Percentiles rank a stretch among this genome's conserved stretches.
phyloP scores from a whole-genome alignment of 208 protist species.

The Spongospora subterranea region DNA sequence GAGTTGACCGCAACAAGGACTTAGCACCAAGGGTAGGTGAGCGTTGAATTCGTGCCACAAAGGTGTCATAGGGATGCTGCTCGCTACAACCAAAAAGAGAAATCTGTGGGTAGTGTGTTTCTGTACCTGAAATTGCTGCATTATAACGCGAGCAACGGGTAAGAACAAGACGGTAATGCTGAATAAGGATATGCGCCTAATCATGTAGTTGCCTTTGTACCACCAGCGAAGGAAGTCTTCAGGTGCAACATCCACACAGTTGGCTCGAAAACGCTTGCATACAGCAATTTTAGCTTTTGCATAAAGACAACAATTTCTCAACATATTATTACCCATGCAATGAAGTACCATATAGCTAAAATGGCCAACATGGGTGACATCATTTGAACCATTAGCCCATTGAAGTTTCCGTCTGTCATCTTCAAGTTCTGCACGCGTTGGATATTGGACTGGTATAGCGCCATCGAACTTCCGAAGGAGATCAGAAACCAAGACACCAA shows the following conservation, averaged over 20 bases:
- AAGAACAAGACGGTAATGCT: constrained; percentile 2
- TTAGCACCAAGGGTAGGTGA: neutral
- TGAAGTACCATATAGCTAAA: neutral
- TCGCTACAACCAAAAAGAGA: no score
- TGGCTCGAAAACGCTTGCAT: constrained; percentile 6
- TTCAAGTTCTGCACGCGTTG: neutral
- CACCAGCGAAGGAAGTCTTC: constrained; percentile 47
- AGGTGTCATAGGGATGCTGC: no score
- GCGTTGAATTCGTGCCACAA: no score
- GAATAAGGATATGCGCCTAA: constrained; percentile 23
- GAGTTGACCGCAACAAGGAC: neutral
- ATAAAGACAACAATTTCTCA: neutral
- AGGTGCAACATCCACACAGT: neutral
- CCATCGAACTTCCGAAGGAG: neutral
- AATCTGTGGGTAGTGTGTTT: neutral
- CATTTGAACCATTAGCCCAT: neutral
- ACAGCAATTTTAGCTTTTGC: neutral
- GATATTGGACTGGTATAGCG: neutral
- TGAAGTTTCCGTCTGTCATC: neutral
- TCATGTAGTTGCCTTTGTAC: constrained; percentile 2
- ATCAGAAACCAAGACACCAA: neutral
- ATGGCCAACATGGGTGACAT: neutral
- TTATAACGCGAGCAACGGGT: constrained; percentile 30
- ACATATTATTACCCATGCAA: constrained; percentile 10
- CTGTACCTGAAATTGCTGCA: constrained; percentile 45